Conservation (phyloP, 495 filamentous ascomycete species). For the Podospora pseudoanserina region DNA sequence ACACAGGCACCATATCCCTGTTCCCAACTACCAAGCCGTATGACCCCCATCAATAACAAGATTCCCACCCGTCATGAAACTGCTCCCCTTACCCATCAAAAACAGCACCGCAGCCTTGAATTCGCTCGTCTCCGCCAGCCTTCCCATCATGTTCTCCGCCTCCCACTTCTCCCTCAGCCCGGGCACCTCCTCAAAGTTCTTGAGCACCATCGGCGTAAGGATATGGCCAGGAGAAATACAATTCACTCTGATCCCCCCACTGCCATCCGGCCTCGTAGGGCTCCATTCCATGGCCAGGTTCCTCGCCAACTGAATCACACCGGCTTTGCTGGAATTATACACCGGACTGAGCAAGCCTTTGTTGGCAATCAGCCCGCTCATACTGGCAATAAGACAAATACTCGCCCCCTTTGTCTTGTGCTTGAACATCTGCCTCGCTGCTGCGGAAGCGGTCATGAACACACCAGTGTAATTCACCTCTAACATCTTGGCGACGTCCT, state of each 20-base stretch:
- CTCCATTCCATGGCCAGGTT: constrained; percentile 73
- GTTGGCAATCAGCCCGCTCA: constrained; percentile 72
- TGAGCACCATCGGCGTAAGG: constrained; percentile 66
- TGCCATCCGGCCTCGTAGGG: constrained; percentile 35
- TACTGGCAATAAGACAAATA: constrained; percentile 69
- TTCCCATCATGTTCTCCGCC: constrained; percentile 66
- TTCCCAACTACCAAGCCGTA: constrained; percentile 38
- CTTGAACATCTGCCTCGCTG: constrained; percentile 71
- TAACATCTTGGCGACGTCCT: constrained; percentile 68
- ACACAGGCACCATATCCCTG: neutral
- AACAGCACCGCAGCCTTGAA: constrained; percentile 59
- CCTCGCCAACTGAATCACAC: constrained; percentile 61
- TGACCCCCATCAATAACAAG: constrained; percentile 62
- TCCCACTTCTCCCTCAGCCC: constrained; percentile 59
- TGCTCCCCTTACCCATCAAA: constrained; percentile 60
- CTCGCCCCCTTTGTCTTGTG: constrained; percentile 64
- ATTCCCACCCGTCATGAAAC: constrained; percentile 67
- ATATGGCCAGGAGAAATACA: constrained; percentile 67
- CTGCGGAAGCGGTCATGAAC: constrained; percentile 69
- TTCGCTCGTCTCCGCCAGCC: constrained; percentile 60
- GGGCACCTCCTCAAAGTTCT: constrained; percentile 63
- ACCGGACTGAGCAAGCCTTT: constrained; percentile 63
- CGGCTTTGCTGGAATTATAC: constrained; percentile 69
- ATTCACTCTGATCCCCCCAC: constrained; percentile 64
- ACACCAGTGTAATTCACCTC: constrained; percentile 74